phyloP scores from a whole-genome alignment of 805 yeast genomes.

The Candida dendrica region DNA sequence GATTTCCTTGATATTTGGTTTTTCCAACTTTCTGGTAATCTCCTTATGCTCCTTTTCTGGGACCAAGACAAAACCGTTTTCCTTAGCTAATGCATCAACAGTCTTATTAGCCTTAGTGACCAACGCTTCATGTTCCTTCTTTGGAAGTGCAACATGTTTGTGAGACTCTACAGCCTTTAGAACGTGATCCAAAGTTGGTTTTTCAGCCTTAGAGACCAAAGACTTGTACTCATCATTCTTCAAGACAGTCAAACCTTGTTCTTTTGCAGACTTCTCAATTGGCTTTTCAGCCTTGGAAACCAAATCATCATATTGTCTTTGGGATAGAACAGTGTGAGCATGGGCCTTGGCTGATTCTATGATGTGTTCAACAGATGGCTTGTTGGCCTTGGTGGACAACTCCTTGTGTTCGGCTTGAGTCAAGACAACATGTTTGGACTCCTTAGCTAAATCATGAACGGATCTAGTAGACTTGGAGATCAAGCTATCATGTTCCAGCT shows the following conservation, averaged over 20 bases:
- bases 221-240: constrained; percentile 3
- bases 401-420: constrained; percentile 6
- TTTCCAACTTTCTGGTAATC: constrained; percentile 6
- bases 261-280: not conserved
- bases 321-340: constrained; percentile 14
- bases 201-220: not conserved
- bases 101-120: constrained; percentile 9
- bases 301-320: constrained; percentile 6
- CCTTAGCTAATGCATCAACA: constrained; percentile 12
- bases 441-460: constrained; percentile 15
- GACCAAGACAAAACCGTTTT: constrained; percentile 4
- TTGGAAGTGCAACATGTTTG: constrained; percentile 13
- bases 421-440: constrained; percentile 9
- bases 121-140: constrained; percentile 10
- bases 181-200: not conserved
- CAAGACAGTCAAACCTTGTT: not conserved
- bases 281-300: not conserved
- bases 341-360: constrained; percentile 4
- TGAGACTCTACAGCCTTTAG: constrained; percentile 2
- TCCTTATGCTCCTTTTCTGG: constrained; percentile 5
- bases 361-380: constrained; percentile 15
- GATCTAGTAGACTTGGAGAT: constrained; percentile 12
- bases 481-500: constrained; percentile 13
- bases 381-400: constrained; percentile 12
- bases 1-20: constrained; percentile 16